These are phyloP conservation scores for Flaveria bidentis DNA, from an alignment of 129 eudicot genomes.

Conservation along the genomic window DNA sequence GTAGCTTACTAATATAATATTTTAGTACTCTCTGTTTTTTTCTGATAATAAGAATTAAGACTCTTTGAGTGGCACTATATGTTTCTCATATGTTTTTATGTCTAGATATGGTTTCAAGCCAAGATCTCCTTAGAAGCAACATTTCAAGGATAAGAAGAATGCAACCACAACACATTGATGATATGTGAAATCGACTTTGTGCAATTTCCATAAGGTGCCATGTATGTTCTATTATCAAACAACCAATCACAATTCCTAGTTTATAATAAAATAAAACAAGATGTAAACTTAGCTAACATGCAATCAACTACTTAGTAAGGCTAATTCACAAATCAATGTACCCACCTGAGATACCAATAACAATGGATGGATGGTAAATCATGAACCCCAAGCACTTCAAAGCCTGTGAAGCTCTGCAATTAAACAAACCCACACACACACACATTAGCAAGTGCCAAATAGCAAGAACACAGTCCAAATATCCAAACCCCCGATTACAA, in stretches of 20 bases:
- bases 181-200: background rate
- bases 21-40: no score
- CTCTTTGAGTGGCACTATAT: no score
- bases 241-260: constrained; percentile 1
- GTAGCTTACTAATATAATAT: no score
- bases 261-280: background rate
- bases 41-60: no score
- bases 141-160: background rate
- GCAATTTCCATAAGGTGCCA: background rate
- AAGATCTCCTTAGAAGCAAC: no score
- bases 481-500: background rate
- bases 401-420: constrained; percentile 65
- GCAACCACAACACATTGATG: background rate
- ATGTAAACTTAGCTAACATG: background rate
- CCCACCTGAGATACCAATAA: constrained; percentile 48
- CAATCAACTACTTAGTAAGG: background rate
- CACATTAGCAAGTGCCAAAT: constrained; percentile 1
- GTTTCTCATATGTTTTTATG: no score
- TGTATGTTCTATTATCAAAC: background rate
- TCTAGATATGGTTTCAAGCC: no score
- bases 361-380: constrained; percentile 74
- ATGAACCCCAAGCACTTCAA: constrained; percentile 93
- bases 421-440: constrained; percentile 7
- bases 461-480: background rate
- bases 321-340: constrained; percentile 16